Percentiles rank a stretch among this genome's conserved stretches.
phyloP scores from a whole-genome alignment of 2,329 filamentous ascomycete genomes.

The Penicillium sp. region DNA sequence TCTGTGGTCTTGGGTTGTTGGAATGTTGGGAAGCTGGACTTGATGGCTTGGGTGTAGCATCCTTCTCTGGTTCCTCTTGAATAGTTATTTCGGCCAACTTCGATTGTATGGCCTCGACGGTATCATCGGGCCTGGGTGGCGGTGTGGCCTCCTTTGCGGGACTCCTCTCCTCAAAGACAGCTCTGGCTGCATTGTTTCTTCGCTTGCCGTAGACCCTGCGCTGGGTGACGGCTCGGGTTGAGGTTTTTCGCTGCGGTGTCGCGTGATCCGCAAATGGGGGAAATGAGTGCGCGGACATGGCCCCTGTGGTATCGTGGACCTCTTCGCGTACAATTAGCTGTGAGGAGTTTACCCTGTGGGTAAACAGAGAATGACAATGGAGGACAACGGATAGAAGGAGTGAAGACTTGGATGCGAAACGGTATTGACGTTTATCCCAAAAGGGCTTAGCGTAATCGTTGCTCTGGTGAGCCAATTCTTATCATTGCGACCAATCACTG shows the following conservation, averaged over 20 bases:
- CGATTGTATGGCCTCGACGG: conserved; percentile 21
- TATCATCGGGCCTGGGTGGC: conserved; percentile 4
- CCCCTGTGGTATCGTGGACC: not conserved
- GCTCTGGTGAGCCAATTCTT: conserved; percentile 20
- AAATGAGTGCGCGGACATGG: conserved; percentile 15
- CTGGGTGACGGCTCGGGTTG: conserved; percentile 25
- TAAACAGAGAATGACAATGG: not conserved
- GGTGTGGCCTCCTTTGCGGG: conserved; percentile 11
- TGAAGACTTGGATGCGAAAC: not conserved
- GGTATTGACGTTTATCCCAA: conserved; percentile 28
- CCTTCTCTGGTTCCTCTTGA: conserved; percentile 8
- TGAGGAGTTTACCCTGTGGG: not conserved
- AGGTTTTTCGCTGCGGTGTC: conserved; percentile 20
- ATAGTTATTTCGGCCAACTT: conserved; percentile 30
- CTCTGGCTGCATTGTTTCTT: conserved; percentile 31
- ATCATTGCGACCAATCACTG: conserved; percentile 9
- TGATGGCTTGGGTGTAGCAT: not conserved
- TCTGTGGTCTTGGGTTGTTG: conserved; percentile 2
- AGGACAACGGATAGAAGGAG: not conserved
- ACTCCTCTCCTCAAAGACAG: conserved; percentile 33
- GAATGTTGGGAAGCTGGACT: not conserved
- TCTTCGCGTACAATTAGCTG: not conserved
- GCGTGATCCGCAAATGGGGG: conserved; percentile 14
- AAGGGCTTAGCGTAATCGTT: conserved; percentile 25
- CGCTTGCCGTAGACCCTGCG: conserved; percentile 36